Evolutionary conservation across 495 filamentous ascomycete genomes (phyloP).

Genomic region (Penicillium atrosanguineum): DNA sequence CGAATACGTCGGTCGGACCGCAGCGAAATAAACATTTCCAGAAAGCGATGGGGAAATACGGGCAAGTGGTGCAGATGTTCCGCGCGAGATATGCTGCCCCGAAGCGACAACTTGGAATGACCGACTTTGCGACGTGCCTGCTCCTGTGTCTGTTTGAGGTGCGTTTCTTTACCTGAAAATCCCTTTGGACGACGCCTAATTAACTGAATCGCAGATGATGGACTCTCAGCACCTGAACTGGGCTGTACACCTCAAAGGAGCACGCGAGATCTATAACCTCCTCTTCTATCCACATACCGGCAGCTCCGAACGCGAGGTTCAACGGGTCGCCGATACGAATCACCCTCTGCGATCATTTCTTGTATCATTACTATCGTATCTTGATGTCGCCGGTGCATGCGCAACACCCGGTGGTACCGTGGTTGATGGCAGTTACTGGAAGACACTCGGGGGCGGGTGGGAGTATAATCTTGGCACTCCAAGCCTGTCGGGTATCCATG

Average conservation of each 20-base stretch:
- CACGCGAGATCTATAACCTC: conserved; percentile 40
- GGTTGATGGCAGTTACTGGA: conserved; percentile 41
- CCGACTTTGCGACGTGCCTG: conserved; percentile 41
- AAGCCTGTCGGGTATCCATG: conserved; percentile 25
- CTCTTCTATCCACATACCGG: conserved; percentile 31
- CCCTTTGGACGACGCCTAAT: neutral
- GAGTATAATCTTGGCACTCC: conserved; percentile 42
- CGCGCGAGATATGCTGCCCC: conserved; percentile 29
- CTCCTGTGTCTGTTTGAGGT: conserved; percentile 43
- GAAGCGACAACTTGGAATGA: conserved; percentile 27
- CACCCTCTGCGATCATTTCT: conserved; percentile 41
- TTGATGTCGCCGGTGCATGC: conserved; percentile 43
- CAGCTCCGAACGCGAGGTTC: conserved; percentile 27
- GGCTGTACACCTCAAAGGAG: conserved; percentile 42
- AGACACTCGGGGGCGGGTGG: conserved; percentile 39
- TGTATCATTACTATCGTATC: conserved; percentile 39
- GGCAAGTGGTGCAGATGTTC: conserved; percentile 38
- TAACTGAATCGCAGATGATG: conserved; percentile 37
- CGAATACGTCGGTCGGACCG: conserved; percentile 35
- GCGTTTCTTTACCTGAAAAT: neutral
- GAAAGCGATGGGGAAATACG: conserved; percentile 42
- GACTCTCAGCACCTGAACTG: conserved; percentile 44
- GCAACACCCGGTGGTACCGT: conserved; percentile 40
- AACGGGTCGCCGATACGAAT: conserved; percentile 34
- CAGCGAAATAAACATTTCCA: conserved; percentile 39